A percentile compares a stretch with the other conserved stretches of the same genome.
These are phyloP conservation scores for Hanseniaspora thailandica DNA, from an alignment of 805 yeast genomes.

Conservation along the genomic window DNA sequence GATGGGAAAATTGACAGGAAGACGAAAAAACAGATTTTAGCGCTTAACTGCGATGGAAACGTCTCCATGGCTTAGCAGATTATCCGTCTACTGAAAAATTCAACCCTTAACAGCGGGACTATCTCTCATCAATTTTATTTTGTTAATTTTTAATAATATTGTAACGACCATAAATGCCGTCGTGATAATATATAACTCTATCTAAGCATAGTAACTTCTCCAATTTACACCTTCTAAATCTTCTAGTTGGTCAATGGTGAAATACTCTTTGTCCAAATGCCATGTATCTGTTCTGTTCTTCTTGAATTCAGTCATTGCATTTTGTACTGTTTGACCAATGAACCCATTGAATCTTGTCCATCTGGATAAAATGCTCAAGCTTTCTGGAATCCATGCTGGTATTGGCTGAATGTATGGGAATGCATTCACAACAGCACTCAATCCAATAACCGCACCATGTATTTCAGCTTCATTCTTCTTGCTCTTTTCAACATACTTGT, in stretches of 20 bases:
- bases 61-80: not conserved
- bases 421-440: constrained; percentile 79
- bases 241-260: constrained; percentile 67
- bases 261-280: constrained; percentile 74
- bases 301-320: constrained; percentile 68
- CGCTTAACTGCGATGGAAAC: no score
- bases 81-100: no score
- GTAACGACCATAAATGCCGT: not conserved
- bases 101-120: no score
- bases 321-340: constrained; percentile 75
- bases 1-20: no score
- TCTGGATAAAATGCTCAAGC: constrained; percentile 56
- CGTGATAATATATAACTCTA: not conserved
- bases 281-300: constrained; percentile 90
- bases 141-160: no score
- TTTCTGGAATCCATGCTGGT: constrained; percentile 75
- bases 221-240: constrained; percentile 89
- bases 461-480: constrained; percentile 37
- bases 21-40: no score
- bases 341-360: constrained; percentile 66
- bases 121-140: no score
- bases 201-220: constrained; percentile 70
- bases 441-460: constrained; percentile 80
- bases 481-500: constrained; percentile 23
- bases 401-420: constrained; percentile 87